These are phyloP conservation scores for Phellopilus nigrolimitatus DNA, from an alignment of 1,284 basidiomycete genomes.

Conservation along the genomic window DNA sequence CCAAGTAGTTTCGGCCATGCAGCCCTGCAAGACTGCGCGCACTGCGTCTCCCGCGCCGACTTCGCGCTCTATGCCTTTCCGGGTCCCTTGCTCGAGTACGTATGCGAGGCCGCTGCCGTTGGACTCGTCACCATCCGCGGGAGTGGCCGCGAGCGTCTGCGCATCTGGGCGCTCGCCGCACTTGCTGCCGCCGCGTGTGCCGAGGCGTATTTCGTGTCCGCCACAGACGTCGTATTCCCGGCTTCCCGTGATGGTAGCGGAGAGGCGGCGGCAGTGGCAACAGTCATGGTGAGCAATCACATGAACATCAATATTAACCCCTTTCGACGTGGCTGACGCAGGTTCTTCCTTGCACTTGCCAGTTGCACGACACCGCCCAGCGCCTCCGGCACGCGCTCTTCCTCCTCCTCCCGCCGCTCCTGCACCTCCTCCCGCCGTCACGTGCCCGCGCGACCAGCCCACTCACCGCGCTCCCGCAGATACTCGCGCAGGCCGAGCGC, in stretches of 20 bases:
- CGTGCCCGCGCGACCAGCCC: slow-evolving; percentile 25
- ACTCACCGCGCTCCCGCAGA: slow-evolving; percentile 29
- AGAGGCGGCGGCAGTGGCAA: slow-evolving; percentile 36
- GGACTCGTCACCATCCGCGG: slow-evolving; percentile 43
- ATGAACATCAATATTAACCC: too few relatives aligned
- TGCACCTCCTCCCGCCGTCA: slow-evolving; percentile 40
- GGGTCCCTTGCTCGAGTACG: slow-evolving; percentile 50
- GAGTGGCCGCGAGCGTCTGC: slow-evolving; percentile 41
- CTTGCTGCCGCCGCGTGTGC: slow-evolving; percentile 44
- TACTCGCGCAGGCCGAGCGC: slow-evolving; percentile 34
- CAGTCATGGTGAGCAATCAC: neutral
- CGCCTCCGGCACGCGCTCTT: slow-evolving; percentile 52
- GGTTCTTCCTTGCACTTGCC: slow-evolving; percentile 10
- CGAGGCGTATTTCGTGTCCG: slow-evolving; percentile 53
- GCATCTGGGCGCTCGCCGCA: slow-evolving; percentile 43
- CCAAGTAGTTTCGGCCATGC: slow-evolving; percentile 59
- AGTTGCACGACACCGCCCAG: slow-evolving; percentile 66
- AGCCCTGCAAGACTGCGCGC: slow-evolving; percentile 53
- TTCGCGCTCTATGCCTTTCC: slow-evolving; percentile 56
- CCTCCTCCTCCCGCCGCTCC: slow-evolving; percentile 47
- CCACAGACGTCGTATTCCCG: too few relatives aligned
- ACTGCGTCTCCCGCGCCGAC: slow-evolving; percentile 54
- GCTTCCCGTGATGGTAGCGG: slow-evolving; percentile 36
- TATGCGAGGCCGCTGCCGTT: slow-evolving; percentile 49
- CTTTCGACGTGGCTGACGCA: neutral